phyloP scores from a whole-genome alignment of 345 rosid genomes.

The Populus nigra region DNA sequence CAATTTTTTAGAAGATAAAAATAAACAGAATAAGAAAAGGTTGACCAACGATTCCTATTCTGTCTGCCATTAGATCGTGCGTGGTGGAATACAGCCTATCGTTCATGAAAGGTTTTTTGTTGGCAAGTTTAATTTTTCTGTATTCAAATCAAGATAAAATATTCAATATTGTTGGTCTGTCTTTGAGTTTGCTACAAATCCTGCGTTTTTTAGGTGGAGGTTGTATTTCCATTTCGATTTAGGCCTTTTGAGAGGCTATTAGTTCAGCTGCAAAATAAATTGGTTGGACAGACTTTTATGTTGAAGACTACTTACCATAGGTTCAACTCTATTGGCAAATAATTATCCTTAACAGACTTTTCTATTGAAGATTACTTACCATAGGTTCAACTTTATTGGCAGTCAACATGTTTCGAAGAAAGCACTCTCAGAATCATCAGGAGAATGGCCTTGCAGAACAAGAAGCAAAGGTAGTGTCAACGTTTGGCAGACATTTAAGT shows the following conservation, averaged over 20 bases:
- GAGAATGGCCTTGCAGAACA: conserved; percentile 40
- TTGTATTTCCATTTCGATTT: background rate
- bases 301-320: background rate
- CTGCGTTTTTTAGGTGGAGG: background rate
- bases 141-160: background rate
- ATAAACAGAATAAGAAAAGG: background rate
- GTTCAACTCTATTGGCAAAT: conserved; percentile 10
- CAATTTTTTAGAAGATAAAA: background rate
- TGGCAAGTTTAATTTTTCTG: background rate
- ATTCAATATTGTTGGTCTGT: background rate
- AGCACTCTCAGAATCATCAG: conserved; percentile 37
- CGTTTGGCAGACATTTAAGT: background rate
- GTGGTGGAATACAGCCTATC: background rate
- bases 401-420: conserved; percentile 53
- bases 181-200: background rate
- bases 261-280: background rate
- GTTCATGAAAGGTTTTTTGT: background rate
- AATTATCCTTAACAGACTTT: background rate
- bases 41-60: background rate
- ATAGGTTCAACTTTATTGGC: conserved; percentile 8
- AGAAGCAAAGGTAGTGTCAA: conserved; percentile 54
- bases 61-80: background rate
- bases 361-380: background rate
- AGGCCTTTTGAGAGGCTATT: background rate
- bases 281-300: background rate